Conservation (phyloP, 164 flowering plant genomes). For the Kalanchoe fedtschenkoi region DNA sequence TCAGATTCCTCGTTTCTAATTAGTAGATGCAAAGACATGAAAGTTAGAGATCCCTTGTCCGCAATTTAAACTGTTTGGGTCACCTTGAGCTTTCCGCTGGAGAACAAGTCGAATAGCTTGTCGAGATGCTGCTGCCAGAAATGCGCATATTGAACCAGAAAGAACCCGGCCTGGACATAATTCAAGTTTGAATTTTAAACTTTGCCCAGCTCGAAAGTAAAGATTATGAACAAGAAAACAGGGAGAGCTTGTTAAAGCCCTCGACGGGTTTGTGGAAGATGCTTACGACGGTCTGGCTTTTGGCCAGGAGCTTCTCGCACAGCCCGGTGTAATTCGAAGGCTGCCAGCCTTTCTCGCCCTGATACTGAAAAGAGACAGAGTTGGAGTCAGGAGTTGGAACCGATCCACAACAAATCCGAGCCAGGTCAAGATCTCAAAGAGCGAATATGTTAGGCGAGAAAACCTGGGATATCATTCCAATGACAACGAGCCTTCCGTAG, state of each 20-base stretch:
- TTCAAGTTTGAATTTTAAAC: no score
- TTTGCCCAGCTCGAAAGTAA: not conserved
- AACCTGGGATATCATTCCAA: constrained; percentile 99
- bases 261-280: not conserved
- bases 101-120: constrained; percentile 48
- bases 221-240: not conserved
- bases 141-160: constrained; percentile 67
- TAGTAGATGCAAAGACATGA: not conserved
- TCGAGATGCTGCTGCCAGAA: constrained; percentile 79
- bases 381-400: not conserved
- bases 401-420: no score
- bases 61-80: no score
- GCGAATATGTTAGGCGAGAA: not conserved
- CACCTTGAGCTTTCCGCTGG: constrained; percentile 82
- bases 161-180: constrained; percentile 73
- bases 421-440: not conserved
- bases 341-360: constrained; percentile 87
- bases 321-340: constrained; percentile 80
- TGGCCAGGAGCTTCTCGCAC: constrained; percentile 78
- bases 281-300: constrained; percentile 98
- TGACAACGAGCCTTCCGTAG: constrained; percentile 77
- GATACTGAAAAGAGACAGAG: constrained; percentile 44
- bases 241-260: not conserved
- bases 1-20: not conserved
- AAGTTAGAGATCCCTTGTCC: not conserved